phyloP scores from a whole-genome alignment of 176 grass and related monocot species.

The Cenchrus purpureus region DNA sequence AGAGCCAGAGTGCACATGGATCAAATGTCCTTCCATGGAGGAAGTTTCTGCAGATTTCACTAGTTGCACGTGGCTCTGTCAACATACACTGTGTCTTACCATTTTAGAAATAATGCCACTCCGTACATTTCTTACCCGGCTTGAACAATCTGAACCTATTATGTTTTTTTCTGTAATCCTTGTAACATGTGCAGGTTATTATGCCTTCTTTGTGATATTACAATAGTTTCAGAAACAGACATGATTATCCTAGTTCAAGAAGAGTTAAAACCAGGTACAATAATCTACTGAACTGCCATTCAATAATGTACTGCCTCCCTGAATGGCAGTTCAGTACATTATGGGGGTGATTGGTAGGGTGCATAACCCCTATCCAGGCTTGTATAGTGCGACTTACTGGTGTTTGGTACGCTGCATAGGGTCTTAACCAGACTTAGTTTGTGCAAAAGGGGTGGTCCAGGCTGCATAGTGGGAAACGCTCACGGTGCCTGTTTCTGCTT shows the following conservation, averaged over 20 bases:
- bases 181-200: not conserved
- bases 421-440: too few species aligned
- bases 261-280: too few species aligned
- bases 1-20: slow-evolving; percentile 42
- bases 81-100: not conserved
- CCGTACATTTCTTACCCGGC: not conserved
- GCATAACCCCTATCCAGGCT: too few species aligned
- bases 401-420: too few species aligned
- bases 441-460: too few species aligned
- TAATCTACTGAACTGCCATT: too few species aligned
- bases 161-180: slow-evolving; percentile 20
- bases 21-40: slow-evolving; percentile 36
- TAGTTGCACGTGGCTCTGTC: slow-evolving; percentile 41
- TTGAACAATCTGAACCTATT: slow-evolving; percentile 24
- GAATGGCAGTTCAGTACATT: not conserved
- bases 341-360: too few species aligned
- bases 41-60: slow-evolving; percentile 41
- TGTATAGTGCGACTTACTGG: too few species aligned
- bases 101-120: not conserved
- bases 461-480: too few species aligned
- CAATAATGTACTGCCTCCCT: not conserved
- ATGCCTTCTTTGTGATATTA: not conserved
- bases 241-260: not conserved
- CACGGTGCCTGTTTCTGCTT: too few species aligned
- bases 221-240: slow-evolving; percentile 10